Conservation (phyloP, 2,329 filamentous ascomycete species). For the Beauveria scarabaeidicola region DNA sequence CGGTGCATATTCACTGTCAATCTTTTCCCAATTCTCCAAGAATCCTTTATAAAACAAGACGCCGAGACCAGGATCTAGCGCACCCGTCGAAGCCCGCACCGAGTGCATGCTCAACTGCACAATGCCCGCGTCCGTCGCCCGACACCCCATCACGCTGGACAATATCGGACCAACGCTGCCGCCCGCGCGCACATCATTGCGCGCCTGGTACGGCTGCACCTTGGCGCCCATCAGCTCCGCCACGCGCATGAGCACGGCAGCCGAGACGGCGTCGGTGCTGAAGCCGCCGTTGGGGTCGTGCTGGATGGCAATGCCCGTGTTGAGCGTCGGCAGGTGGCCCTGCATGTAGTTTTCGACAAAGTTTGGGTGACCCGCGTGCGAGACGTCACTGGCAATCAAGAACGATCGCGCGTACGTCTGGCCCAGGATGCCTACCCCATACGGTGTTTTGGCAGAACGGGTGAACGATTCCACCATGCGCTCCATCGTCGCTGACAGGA, state of each 20-base stretch:
- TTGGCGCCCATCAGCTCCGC: slow-evolving; percentile 64
- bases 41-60: slow-evolving; percentile 88
- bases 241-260: slow-evolving; percentile 68
- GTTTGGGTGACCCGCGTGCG: slow-evolving; percentile 90
- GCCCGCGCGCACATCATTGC: slow-evolving; percentile 81
- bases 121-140: slow-evolving; percentile 80
- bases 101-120: slow-evolving; percentile 92
- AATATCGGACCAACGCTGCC: slow-evolving; percentile 92
- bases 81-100: slow-evolving; percentile 80
- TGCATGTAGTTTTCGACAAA: slow-evolving; percentile 76
- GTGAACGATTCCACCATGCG: slow-evolving; percentile 63
- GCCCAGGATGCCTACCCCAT: slow-evolving; percentile 55
- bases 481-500: slow-evolving; percentile 72
- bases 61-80: slow-evolving; percentile 77
- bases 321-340: slow-evolving; percentile 78
- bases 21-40: slow-evolving; percentile 73
- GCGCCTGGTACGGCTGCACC: slow-evolving; percentile 86
- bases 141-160: slow-evolving; percentile 68
- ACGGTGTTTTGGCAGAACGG: slow-evolving; percentile 18
- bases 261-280: slow-evolving; percentile 85
- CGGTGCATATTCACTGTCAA: slow-evolving; percentile 68
- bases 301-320: slow-evolving; percentile 73
- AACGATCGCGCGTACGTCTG: slow-evolving; percentile 89
- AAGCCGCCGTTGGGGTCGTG: slow-evolving; percentile 88
- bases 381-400: slow-evolving; percentile 86